Evolutionary conservation across 768 basidiomycete species (phyloP).

Genomic region (Tubosaeta brunneosetosa): DNA sequence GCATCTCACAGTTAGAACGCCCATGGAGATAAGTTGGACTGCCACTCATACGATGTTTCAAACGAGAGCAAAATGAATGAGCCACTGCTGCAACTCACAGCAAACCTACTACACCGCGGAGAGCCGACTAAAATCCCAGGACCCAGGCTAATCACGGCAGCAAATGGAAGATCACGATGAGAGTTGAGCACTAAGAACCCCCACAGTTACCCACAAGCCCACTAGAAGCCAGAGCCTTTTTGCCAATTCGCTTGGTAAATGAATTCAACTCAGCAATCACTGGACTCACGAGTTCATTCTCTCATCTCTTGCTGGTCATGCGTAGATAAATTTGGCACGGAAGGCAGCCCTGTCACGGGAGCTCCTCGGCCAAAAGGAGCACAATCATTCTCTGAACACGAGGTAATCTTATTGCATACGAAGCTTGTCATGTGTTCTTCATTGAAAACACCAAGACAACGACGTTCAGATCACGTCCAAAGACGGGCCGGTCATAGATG

Average conservation of each 20-base stretch:
- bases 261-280: neutral
- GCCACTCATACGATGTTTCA: constrained; percentile 9
- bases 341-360: neutral
- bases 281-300: neutral
- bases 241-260: neutral
- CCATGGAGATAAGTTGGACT: constrained; percentile 8
- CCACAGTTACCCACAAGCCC: neutral
- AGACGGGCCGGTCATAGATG: constrained; percentile 5
- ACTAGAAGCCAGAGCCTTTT: neutral
- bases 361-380: constrained; percentile 3
- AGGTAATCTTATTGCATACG: constrained; percentile 10
- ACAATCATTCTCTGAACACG: constrained; percentile 10
- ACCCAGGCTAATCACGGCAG: constrained; percentile 5
- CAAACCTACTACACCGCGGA: constrained; percentile 19
- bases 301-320: constrained; percentile 1
- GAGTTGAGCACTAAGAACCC: neutral
- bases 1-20: neutral
- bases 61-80: constrained; percentile 2
- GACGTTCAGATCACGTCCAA: constrained; percentile 9
- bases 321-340: constrained; percentile 5
- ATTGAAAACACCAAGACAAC: constrained; percentile 12
- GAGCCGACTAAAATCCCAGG: constrained; percentile 17
- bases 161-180: constrained; percentile 11
- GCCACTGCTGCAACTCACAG: neutral
- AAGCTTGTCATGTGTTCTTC: constrained; percentile 11